Conservation (phyloP, 1,284 basidiomycete species). For the Papiliotrema nemorosa region DNA sequence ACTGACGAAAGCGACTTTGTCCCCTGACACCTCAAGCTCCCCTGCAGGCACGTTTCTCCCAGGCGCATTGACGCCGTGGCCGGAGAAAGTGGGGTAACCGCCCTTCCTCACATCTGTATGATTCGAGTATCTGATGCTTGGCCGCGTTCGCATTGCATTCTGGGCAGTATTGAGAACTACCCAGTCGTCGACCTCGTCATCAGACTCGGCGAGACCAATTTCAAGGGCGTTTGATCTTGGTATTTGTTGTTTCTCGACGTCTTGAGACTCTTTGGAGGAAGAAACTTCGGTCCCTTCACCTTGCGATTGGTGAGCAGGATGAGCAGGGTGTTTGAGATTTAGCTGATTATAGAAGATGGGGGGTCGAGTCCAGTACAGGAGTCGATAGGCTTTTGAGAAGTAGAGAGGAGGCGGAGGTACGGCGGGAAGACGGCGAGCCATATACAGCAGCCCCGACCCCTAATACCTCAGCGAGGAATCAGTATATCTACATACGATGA, state of each 20-base stretch:
- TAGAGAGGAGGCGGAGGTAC: neutral
- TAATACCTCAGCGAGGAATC: neutral
- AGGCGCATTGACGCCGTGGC: neutral
- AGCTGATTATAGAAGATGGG: constrained; percentile 23
- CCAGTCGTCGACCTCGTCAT: neutral
- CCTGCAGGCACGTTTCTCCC: neutral
- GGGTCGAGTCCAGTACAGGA: constrained; percentile 17
- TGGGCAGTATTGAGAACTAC: neutral
- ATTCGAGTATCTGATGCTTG: neutral
- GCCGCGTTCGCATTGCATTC: neutral
- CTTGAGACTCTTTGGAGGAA: neutral
- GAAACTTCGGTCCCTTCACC: neutral
- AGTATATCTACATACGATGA: constrained; percentile 4
- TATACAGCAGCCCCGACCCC: neutral
- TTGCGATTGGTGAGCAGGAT: neutral
- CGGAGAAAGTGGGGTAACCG: neutral
- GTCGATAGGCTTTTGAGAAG: constrained; percentile 18
- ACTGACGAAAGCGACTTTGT: too few species aligned
- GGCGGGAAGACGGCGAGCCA: neutral
- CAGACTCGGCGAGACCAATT: neutral
- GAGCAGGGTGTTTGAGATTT: neutral
- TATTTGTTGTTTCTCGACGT: neutral
- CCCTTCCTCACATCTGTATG: neutral
- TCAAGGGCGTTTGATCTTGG: neutral
- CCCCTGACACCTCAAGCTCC: too few species aligned